Evolutionary conservation across 768 basidiomycete species (phyloP).

Genomic region (Pilatotrama ljubarskyi): DNA sequence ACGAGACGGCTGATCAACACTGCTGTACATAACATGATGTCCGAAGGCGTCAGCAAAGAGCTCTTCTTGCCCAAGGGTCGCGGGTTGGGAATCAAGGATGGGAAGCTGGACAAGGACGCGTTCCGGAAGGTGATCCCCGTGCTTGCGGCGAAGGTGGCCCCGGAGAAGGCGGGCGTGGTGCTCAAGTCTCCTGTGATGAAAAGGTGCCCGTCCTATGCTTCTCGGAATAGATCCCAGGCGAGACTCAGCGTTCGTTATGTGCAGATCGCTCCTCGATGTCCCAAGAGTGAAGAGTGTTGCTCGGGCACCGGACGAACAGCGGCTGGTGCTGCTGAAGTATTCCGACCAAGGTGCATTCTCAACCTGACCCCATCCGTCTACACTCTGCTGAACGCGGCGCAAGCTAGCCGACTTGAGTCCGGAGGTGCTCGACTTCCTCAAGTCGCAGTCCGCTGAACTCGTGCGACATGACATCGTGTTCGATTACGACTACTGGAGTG

Average conservation of each 20-base stretch:
- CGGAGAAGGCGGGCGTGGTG: constrained; percentile 53
- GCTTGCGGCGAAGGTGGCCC: constrained; percentile 64
- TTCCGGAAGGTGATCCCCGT: constrained; percentile 70
- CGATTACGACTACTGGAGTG: constrained; percentile 86
- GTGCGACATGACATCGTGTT: constrained; percentile 61
- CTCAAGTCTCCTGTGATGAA: constrained; percentile 59
- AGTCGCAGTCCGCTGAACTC: constrained; percentile 55
- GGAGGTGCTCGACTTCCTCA: constrained; percentile 56
- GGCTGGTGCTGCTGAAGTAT: constrained; percentile 68
- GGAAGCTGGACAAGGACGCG: constrained; percentile 56
- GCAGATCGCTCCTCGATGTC: constrained; percentile 64
- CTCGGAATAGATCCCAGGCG: constrained; percentile 15
- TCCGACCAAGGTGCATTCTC: constrained; percentile 52
- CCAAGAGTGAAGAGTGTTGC: constrained; percentile 67
- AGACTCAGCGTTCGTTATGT: not conserved
- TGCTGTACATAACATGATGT: constrained; percentile 13
- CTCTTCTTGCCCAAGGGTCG: constrained; percentile 47
- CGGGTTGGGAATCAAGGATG: constrained; percentile 40
- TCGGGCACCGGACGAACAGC: constrained; percentile 46
- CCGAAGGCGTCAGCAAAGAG: constrained; percentile 28
- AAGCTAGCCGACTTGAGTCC: constrained; percentile 70
- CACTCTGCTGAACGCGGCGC: constrained; percentile 24
- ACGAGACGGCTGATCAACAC: constrained; percentile 8
- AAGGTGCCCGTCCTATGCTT: constrained; percentile 45
- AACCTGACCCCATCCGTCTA: constrained; percentile 20